Evolutionary conservation across 2,329 filamentous ascomycete genomes (phyloP).

Genomic region (Beauveria varroae): DNA sequence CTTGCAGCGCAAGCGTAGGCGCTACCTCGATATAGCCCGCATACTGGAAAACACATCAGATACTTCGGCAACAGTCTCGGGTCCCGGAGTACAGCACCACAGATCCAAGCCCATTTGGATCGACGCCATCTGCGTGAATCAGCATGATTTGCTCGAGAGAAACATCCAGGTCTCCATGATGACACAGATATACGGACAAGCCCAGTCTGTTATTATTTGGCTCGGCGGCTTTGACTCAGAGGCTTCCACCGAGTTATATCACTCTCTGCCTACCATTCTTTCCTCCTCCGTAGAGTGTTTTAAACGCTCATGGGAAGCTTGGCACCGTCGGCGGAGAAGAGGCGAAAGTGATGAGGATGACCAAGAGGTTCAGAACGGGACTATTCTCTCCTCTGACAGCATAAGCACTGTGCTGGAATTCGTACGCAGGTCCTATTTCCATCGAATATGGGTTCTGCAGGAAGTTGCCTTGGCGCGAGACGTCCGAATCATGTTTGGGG

Average conservation of each 20-base stretch:
- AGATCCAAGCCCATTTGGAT: slow-evolving; percentile 13
- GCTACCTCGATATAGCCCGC: slow-evolving; percentile 4
- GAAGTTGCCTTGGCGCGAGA: slow-evolving; percentile 13
- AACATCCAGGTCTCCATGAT: slow-evolving; percentile 15
- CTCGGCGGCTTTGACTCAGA: background rate
- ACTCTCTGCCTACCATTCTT: slow-evolving; percentile 2
- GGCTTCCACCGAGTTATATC: background rate
- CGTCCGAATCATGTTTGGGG: slow-evolving; percentile 12
- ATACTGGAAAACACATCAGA: background rate
- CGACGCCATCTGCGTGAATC: slow-evolving; percentile 17
- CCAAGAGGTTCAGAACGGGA: slow-evolving; percentile 6
- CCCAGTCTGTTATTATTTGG: slow-evolving; percentile 13
- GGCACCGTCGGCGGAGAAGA: slow-evolving; percentile 2
- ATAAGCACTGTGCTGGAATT: background rate
- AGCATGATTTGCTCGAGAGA: slow-evolving; percentile 12
- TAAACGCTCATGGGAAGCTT: slow-evolving; percentile 8
- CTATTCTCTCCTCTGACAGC: background rate
- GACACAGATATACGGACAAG: slow-evolving; percentile 13
- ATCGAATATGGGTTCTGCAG: slow-evolving; percentile 17
- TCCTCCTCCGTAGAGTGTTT: slow-evolving; percentile 1
- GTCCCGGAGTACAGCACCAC: background rate
- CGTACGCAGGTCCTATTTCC: slow-evolving; percentile 12
- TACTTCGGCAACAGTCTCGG: background rate
- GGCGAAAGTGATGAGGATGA: background rate
- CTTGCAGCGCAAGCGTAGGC: slow-evolving; percentile 8